A percentile compares a stretch with the other conserved stretches of the same genome.
Evolutionary conservation across 75 land plant species (phyloP).

Genomic region (Pinus albicaulis): DNA sequence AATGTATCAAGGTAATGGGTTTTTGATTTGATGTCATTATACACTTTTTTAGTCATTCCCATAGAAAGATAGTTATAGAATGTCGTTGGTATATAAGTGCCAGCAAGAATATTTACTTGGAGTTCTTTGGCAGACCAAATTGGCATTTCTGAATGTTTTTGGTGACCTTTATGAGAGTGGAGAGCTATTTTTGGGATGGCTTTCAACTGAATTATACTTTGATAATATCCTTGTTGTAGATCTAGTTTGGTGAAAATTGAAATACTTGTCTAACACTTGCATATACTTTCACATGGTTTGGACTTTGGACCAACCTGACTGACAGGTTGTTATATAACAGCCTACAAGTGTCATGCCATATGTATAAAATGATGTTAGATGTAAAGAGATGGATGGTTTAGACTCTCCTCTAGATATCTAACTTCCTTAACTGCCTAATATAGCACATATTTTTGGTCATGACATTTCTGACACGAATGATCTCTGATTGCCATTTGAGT

Average conservation of each 20-base stretch:
- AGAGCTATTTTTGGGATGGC: background rate
- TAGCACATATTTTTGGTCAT: too few species aligned
- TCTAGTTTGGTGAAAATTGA: background rate
- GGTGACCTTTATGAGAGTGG: background rate
- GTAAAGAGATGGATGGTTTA: too few species aligned
- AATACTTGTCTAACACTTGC: background rate
- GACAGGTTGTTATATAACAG: too few species aligned
- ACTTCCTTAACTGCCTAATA: too few species aligned
- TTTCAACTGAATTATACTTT: background rate
- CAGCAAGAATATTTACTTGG: background rate
- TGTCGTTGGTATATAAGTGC: background rate
- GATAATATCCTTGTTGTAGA: background rate
- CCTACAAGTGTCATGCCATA: too few species aligned
- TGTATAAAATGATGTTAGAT: too few species aligned
- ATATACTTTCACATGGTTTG: too few species aligned
- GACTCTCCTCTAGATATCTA: too few species aligned
- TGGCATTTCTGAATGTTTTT: background rate
- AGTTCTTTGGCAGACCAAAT: too few species aligned
- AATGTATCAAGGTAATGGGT: conserved; percentile 40
- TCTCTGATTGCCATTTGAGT: too few species aligned
- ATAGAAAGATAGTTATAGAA: background rate
- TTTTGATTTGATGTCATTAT: background rate
- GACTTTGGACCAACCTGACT: too few species aligned
- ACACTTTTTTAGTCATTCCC: background rate
- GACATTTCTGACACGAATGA: too few species aligned